Evolutionary conservation across 106 monocot genomes (phyloP), one percentile per base, ranked within the genome.

Genomic region (Acanthochlamys bracteata): DNA sequence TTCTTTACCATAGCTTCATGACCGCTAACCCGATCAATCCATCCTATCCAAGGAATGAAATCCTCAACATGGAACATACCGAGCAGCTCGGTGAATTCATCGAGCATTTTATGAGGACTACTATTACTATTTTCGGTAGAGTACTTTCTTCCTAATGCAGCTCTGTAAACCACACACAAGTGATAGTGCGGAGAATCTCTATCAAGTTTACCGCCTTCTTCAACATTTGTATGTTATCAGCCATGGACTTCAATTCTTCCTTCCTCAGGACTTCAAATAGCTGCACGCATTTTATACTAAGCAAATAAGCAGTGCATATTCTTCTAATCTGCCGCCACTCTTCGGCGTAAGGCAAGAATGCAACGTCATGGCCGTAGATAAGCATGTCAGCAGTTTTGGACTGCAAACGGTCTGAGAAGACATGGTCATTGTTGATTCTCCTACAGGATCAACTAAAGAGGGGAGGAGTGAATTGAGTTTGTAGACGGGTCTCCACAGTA

Each of bases 301-400:
- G 62, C 20, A 78, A 24, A 63, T 68, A 67, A 51, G 64, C 23
- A 49, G 58, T 42, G 62, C 39, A 55, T 25, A 73, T 27, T 25
- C 61, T 53, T 16, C 61, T 65, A 33, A 68, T 24, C 33, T 71
- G 74, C 40, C 84, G 40, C 84, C 84, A 84, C 17, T 71, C 61
- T 21, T 73, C 70, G 39, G 71, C 68, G 58, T 84, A 84, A 10
- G 76, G 76, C 4, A 71, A 20, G 61, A 73, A 45, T 13, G 43
- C 62, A 11, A 25, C 43, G 4, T 76, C 19, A 59, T 80, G 70
- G 19, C 25, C 39, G 57, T 84, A 84, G 11, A 64, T 0, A 8
- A 76, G 24, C 4, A 19, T 7, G 11, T 24, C 9, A 0, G 25
- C 10, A 3, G 54, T 39, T 39, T 10, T 24, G 0, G 53, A 46